Evolutionary conservation across 768 basidiomycete species (phyloP), one percentile per base, ranked within the genome.

Genomic region (Infundibulicybe gibba): DNA sequence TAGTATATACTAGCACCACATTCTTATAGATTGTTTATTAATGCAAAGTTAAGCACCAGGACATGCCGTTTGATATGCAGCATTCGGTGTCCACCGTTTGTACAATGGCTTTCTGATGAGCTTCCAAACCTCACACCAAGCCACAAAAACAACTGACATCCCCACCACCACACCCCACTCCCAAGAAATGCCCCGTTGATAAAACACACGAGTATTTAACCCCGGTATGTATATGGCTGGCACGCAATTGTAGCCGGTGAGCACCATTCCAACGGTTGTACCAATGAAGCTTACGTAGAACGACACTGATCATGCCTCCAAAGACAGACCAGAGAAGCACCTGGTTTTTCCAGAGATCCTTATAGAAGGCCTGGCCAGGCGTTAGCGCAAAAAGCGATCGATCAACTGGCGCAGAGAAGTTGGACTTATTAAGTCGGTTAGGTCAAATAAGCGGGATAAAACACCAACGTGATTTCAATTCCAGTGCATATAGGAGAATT

Each of bases 101-200:
- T 64, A 67, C 44, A 67, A 41, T 3, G 53, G 53, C 43, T 50
- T 59, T 21, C 66, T 52, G 19, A 61, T 51, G 10, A 71, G 21
- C 53, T 71, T 71, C 70, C 70, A 70, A 5, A 70, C n/a, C 47
- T 71, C 70, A 47, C 63, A 64, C 62, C 63, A 67, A 1, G 58
- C 48, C 12, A 71, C 51, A 46, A 69, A 71, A 2, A 62, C 50
- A 13, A 66, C 31, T 6, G 68, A 63, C 67, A 69, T 64, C 25
- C 25, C 8, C 25, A 32, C 63, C 68, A 68, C 66, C 17, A 71
- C 47, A 6, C 65, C 67, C 68, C 70, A 71, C 48, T 71, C 70
- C 68, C 68, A 70, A 4, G 57, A 46, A 14, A 71, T 70, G 12
- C 63, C 61, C 10, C 49, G 57, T 47, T 69, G 70, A 44, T 70